Conservation (phyloP, 805 yeast species). For the Sugiyamaella mastotermitis region DNA sequence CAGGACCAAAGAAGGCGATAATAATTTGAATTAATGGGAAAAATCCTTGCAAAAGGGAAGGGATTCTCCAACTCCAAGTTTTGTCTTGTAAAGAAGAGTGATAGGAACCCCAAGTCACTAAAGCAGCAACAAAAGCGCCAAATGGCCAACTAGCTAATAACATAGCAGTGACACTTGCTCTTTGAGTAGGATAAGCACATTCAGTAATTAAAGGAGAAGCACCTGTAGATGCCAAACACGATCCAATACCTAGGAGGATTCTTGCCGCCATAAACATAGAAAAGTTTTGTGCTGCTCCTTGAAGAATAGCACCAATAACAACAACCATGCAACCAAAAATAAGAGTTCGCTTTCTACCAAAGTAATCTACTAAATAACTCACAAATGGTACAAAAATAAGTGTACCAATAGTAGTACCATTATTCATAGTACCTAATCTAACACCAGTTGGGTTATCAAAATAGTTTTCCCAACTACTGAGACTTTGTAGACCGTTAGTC, state of each 20-base stretch:
- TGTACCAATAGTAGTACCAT: conserved; percentile 43
- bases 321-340: conserved; percentile 48
- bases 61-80: conserved; percentile 62
- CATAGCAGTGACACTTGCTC: conserved; percentile 55
- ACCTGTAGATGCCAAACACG: conserved; percentile 68
- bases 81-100: conserved; percentile 29
- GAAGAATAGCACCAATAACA: conserved; percentile 52
- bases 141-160: conserved; percentile 64
- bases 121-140: conserved; percentile 73
- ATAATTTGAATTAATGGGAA: conserved; percentile 51
- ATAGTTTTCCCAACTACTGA: conserved; percentile 17
- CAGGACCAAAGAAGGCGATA: conserved; percentile 61
- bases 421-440: conserved; percentile 11
- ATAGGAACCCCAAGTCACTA: conserved; percentile 66
- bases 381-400: conserved; percentile 62
- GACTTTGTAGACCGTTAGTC: conserved; percentile 18
- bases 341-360: conserved; percentile 56
- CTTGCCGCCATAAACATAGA: conserved; percentile 67
- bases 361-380: conserved; percentile 48
- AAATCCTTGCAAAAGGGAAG: conserved; percentile 61
- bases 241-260: conserved; percentile 65
- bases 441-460: conserved; percentile 12
- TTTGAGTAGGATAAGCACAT: conserved; percentile 53
- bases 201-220: conserved; percentile 72
- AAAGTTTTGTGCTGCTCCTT: conserved; percentile 37